These are phyloP conservation scores for Globisporangium paddicum DNA, from an alignment of 352 stramenopile species.

Conservation along the genomic window DNA sequence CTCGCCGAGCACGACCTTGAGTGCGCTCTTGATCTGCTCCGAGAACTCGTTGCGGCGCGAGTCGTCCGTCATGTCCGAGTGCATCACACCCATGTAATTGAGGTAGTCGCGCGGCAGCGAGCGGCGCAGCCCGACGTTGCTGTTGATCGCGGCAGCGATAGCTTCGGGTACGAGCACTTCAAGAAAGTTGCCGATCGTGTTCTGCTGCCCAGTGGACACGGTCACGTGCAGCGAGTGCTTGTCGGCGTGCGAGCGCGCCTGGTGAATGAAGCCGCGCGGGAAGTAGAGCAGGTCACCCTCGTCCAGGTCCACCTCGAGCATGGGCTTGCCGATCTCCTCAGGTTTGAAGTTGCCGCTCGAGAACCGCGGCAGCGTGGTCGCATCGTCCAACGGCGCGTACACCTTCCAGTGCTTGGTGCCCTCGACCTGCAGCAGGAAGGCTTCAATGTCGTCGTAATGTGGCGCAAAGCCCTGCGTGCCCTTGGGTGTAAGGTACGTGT, in stretches of 20 bases:
- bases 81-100: constrained; percentile 86
- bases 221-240: constrained; percentile 86
- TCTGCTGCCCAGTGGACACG: constrained; percentile 86
- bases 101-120: constrained; percentile 86
- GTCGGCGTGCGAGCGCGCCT: constrained; percentile 57
- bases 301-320: constrained; percentile 79
- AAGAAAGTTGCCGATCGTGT: constrained; percentile 76
- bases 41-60: constrained; percentile 37
- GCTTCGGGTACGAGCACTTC: constrained; percentile 61
- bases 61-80: constrained; percentile 64
- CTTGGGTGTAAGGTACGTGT: constrained; percentile 93
- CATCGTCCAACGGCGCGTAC: constrained; percentile 61
- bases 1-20: constrained; percentile 60
- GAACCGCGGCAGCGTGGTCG: constrained; percentile 51
- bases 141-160: constrained; percentile 48
- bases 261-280: constrained; percentile 86
- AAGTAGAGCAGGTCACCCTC: constrained; percentile 90
- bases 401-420: constrained; percentile 93
- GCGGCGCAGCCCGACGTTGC: constrained; percentile 51
- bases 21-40: constrained; percentile 44
- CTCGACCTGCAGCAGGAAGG: constrained; percentile 93
- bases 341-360: constrained; percentile 74
- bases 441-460: constrained; percentile 97
- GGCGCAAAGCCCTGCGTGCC: constrained; percentile 95
- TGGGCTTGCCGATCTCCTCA: constrained; percentile 70